phyloP scores from a whole-genome alignment of 2,329 filamentous ascomycete species.

The Talaromyces amestolkiae region DNA sequence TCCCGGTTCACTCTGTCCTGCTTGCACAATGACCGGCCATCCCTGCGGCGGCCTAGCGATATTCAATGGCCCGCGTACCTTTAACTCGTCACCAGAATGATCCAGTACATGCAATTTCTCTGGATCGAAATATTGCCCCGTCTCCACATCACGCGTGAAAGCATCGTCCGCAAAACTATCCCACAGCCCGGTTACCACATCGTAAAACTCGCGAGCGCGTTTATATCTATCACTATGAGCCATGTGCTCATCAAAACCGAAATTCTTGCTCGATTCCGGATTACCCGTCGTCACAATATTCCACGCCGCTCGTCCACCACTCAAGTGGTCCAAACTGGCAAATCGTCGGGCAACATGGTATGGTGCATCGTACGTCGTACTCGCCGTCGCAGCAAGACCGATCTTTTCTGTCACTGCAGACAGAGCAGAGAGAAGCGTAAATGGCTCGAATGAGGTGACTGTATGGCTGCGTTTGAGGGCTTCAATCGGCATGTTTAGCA shows the following conservation, averaged over 20 bases:
- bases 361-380: slow-evolving; percentile 53
- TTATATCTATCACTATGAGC: slow-evolving; percentile 52
- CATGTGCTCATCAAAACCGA: slow-evolving; percentile 51
- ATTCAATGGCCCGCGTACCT: slow-evolving; percentile 51
- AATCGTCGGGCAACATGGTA: slow-evolving; percentile 55
- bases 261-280: slow-evolving; percentile 54
- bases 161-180: slow-evolving; percentile 58
- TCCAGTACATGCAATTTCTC: slow-evolving; percentile 54
- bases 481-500: slow-evolving; percentile 57
- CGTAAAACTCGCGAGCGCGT: slow-evolving; percentile 53
- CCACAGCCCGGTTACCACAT: slow-evolving; percentile 54
- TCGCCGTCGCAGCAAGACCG: slow-evolving; percentile 53
- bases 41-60: slow-evolving; percentile 55
- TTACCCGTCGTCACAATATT: slow-evolving; percentile 56
- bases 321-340: slow-evolving; percentile 53
- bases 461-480: slow-evolving; percentile 59
- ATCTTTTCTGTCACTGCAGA: slow-evolving; percentile 51
- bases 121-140: slow-evolving; percentile 52
- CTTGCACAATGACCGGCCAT: slow-evolving; percentile 57
- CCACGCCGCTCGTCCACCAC: slow-evolving; percentile 52
- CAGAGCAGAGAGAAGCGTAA: slow-evolving; percentile 53
- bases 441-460: slow-evolving; percentile 58
- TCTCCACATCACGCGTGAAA: slow-evolving; percentile 50
- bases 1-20: slow-evolving; percentile 54
- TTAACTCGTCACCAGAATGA: slow-evolving; percentile 50